These are phyloP conservation scores for Exophiala viscosa DNA, from an alignment of 2,329 filamentous ascomycete genomes.

Conservation along the genomic window DNA sequence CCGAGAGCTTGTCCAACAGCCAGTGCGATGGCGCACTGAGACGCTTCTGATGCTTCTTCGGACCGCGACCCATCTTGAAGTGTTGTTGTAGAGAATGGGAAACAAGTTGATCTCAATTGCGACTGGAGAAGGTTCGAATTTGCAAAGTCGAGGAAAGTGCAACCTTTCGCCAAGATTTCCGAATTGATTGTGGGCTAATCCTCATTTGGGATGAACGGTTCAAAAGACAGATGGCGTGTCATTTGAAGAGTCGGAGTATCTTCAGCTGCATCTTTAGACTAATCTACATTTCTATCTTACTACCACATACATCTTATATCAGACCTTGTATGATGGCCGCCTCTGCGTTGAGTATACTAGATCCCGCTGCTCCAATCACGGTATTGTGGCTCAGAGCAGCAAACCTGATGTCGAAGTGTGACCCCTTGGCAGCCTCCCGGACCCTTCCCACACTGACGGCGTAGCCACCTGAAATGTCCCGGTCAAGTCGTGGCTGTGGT, in stretches of 20 bases:
- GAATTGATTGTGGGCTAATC: too few species aligned
- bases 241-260: background rate
- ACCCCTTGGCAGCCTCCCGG: slow-evolving; percentile 72
- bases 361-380: slow-evolving; percentile 93
- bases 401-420: slow-evolving; percentile 92
- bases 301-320: slow-evolving; percentile 47
- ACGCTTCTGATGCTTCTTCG: slow-evolving; percentile 99
- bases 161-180: too few species aligned
- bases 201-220: too few species aligned
- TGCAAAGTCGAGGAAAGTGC: background rate
- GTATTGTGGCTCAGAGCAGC: slow-evolving; percentile 88
- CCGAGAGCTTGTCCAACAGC: slow-evolving; percentile 99
- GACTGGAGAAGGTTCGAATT: background rate
- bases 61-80: slow-evolving; percentile 54
- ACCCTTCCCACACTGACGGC: slow-evolving; percentile 87
- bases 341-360: slow-evolving; percentile 90
- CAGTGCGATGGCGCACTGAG: slow-evolving; percentile 98
- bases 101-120: background rate
- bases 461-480: slow-evolving; percentile 80
- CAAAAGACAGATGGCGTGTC: background rate
- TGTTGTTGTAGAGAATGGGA: slow-evolving; percentile 11
- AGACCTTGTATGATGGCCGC: slow-evolving; percentile 86
- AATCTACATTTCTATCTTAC: background rate
- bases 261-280: background rate
- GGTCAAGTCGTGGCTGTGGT: slow-evolving; percentile 85